phyloP scores from a whole-genome alignment of 208 protist species.

The Wallacemonas sp. region DNA sequence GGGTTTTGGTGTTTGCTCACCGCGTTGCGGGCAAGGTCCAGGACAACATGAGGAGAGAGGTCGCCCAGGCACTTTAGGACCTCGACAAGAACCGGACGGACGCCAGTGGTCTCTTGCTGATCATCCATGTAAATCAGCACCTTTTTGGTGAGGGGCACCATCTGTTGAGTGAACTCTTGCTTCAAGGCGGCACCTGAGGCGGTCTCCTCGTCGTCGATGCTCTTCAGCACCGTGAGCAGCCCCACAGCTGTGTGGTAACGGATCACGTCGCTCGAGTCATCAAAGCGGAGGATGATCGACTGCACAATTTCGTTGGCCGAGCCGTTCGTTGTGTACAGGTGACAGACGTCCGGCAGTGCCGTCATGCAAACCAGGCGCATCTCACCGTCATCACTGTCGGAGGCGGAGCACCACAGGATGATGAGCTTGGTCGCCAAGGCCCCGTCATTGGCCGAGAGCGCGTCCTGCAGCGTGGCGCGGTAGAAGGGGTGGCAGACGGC shows the following conservation, averaged over 20 bases:
- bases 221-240: constrained; percentile 40
- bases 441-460: constrained; percentile 35
- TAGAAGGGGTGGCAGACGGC: constrained; percentile 46
- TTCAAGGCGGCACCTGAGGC: constrained; percentile 31
- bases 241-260: constrained; percentile 47
- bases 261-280: constrained; percentile 78
- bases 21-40: constrained; percentile 51
- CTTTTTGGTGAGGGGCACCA: constrained; percentile 72
- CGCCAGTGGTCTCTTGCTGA: constrained; percentile 62
- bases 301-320: constrained; percentile 73
- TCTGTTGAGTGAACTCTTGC: constrained; percentile 64
- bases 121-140: constrained; percentile 88
- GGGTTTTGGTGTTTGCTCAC: constrained; percentile 52
- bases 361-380: constrained; percentile 85
- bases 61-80: constrained; percentile 53
- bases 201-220: constrained; percentile 2
- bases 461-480: constrained; percentile 21
- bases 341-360: constrained; percentile 45
- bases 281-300: constrained; percentile 74
- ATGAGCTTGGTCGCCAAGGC: constrained; percentile 50
- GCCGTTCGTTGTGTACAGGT: constrained; percentile 53
- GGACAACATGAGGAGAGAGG: constrained; percentile 61
- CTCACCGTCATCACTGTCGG: constrained; percentile 85
- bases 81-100: constrained; percentile 42
- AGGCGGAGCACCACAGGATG: constrained; percentile 67